Evolutionary conservation across 2,329 filamentous ascomycete genomes (phyloP), one percentile per base, ranked within the genome.

Genomic region (Meredithiella fracta): DNA sequence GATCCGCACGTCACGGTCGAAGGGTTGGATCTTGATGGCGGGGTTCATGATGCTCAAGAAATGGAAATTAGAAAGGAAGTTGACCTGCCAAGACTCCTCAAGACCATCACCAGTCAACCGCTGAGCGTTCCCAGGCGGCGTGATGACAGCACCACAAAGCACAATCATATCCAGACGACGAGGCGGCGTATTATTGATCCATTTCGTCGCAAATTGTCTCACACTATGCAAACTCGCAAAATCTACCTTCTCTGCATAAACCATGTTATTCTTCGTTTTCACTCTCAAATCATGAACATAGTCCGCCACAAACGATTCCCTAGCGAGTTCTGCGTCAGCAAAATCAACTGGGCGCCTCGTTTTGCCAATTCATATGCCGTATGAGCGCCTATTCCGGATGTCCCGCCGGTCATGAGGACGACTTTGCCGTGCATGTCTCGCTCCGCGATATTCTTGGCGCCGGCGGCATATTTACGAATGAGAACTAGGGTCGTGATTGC

Each of bases 41-140:
- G 92, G 92, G 62, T 85, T 92, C 37, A 98, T 74, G 29, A 98
- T 94, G 61, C 86, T 86, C 47, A 98, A 75, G 2, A 98, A 75
- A 65, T 98, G 94, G 70, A 96, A 97, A 67, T 96, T 97, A 60
- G 89, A 85, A 40, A 98, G 76, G 67, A 89, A 98, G 66, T 98
- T 98, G 63, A 97, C 75, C 70, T 89, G 88, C 90, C 90, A 97
- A 59, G 85, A 91, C 61, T 83, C 77, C 65, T 97, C 91, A 14
- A 97, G 72, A 0, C 88, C 89, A 64, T 96, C 89, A 4, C 74
- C 69, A 0, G 89, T 94, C 61, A 78, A 71, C 1, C 68, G 71
- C 26, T 78, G 72, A 60, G 73, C 70, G 3, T 76, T 74, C 1
- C 82, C 85, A 9, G 77, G 77, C 1, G 87, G 83, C 3, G 84